Evolutionary conservation across 176 grass and related monocot genomes (phyloP), one percentile per base, ranked within the genome.

Genomic region (Carex kokanica): DNA sequence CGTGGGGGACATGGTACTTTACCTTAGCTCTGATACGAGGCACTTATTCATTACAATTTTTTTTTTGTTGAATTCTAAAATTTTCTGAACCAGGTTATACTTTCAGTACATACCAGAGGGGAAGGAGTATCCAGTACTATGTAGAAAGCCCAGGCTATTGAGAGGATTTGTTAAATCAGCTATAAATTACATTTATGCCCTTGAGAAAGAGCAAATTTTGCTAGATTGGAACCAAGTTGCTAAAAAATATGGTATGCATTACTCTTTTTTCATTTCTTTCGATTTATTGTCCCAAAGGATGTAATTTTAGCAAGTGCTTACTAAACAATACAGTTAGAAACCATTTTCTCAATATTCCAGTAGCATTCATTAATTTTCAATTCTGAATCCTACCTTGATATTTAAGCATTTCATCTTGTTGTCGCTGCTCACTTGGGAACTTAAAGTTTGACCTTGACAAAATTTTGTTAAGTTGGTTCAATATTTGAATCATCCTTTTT

Each of bases 221-320:
- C 91, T 98, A 67, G 89, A 98, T 79, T 98, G 96, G 96, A 95
- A 93, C 64, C 70, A 89, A 81, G 80, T 98, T 52, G 96, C 96
- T 61, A 75, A 90, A 87, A 83, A 91, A 60, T 86, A 79, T 91
- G 93, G 96, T 91, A 88, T 36, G 89, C 82, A 31, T 47, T 81
- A 4, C 32, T 71, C 83, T 75, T 83, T 79, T 60, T 70, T 21
- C 64, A 36, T 23, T 13, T 2, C 21, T 24, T 32, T 13, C 73
- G n/a, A 21, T 25, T 18, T 88, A 82, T 49, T 78, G 67, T n/a
- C 3, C 10, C 25, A 81, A 83, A 81, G 77, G 27, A 24, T 88
- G 74, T 78, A 25, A 15, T 70, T 25, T 78, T 38, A 82, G 66
- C 38, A 86, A 84, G 36, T 34, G 11, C 18, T 34, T 27, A 80